Evolutionary conservation across 2,329 filamentous ascomycete genomes (phyloP), one percentile per base, ranked within the genome.

Genomic region (Ascocoryne sarcoides): DNA sequence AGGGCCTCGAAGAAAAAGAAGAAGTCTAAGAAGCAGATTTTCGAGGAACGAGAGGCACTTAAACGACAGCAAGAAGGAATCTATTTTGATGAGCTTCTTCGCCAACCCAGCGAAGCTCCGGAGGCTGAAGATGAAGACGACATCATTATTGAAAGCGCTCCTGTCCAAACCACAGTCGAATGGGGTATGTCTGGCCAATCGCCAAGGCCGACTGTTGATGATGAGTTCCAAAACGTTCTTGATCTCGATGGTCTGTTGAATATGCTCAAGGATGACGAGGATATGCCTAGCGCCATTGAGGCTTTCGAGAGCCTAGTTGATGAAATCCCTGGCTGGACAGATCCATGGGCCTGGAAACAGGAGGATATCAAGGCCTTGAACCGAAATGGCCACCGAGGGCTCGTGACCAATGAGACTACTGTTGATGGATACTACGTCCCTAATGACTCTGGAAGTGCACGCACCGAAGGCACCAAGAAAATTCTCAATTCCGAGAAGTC

Each of bases 401-500:
- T 50, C 21, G 52, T 56, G 14, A 57, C 46, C 16, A 55, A 44
- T 18, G 55, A 69, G 1, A 61, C 69, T 12, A 56, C 57, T 14
- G 79, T 81, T 32, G 69, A 71, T 21, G 78, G 76, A 15, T 81
- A 81, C 55, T 96, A 95, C 57, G 85, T 95, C 30, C 79, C 85
- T 0, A 98, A 95, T 51, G 47, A 72, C 0, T 87, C 87, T 8
- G 92, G 92, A 23, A 84, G 79, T 52, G 92, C 92, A 42, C 78
- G 92, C 42, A 95, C 92, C 0, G 89, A 98, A 65, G 89, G 88
- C 19, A 80, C 88, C 55, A 90, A 93, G 68, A 94, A 90, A 69
- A 96, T 98, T 42, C 74, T 94, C 47, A 93, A 98, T 61, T 86
- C 87, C 0, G 92, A 98, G 62, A 98, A 98, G 68, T 95, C 89